phyloP scores from a whole-genome alignment of 75 land plant species.

The Selaginella moellendorffii region DNA sequence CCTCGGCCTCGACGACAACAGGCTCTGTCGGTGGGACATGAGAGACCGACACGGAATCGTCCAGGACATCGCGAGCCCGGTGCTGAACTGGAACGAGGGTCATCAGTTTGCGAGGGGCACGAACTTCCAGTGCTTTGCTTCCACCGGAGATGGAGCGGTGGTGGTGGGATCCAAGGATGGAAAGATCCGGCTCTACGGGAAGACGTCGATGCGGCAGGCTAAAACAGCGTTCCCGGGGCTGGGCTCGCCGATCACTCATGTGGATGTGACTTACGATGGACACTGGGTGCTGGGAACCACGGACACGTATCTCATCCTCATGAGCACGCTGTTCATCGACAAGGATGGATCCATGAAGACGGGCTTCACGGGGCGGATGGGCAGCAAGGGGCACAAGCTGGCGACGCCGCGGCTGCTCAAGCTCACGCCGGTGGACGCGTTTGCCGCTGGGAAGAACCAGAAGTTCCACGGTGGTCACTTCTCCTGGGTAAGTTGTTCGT shows the following conservation, averaged over 20 bases:
- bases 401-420: slow-evolving; percentile 94
- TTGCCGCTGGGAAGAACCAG: slow-evolving; percentile 63
- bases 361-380: slow-evolving; percentile 92
- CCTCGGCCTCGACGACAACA: slow-evolving; percentile 82
- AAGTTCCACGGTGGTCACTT: slow-evolving; percentile 91
- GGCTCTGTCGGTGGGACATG: slow-evolving; percentile 99
- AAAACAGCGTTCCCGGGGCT: slow-evolving; percentile 98
- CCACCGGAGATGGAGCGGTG: slow-evolving; percentile 88
- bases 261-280: slow-evolving; percentile 98
- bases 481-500: slow-evolving; percentile 69
- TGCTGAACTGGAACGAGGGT: slow-evolving; percentile 83
- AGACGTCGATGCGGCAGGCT: slow-evolving; percentile 81
- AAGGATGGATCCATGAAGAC: slow-evolving; percentile 93
- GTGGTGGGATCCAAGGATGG: slow-evolving; percentile 97
- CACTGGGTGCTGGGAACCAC: slow-evolving; percentile 96
- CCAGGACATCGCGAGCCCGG: slow-evolving; percentile 61
- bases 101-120: slow-evolving; percentile 96
- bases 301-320: slow-evolving; percentile 85
- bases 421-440: slow-evolving; percentile 86
- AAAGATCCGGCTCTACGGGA: slow-evolving; percentile 81
- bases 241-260: slow-evolving; percentile 91
- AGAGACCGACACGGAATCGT: slow-evolving; percentile 73
- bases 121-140: slow-evolving; percentile 95
- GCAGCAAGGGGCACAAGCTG: slow-evolving; percentile 88
- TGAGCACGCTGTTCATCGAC: slow-evolving; percentile 80